Percentiles rank a stretch among this genome's conserved stretches.
Evolutionary conservation across 2,329 filamentous ascomycete species (phyloP).

Genomic region (Zymoseptoria crescenta): DNA sequence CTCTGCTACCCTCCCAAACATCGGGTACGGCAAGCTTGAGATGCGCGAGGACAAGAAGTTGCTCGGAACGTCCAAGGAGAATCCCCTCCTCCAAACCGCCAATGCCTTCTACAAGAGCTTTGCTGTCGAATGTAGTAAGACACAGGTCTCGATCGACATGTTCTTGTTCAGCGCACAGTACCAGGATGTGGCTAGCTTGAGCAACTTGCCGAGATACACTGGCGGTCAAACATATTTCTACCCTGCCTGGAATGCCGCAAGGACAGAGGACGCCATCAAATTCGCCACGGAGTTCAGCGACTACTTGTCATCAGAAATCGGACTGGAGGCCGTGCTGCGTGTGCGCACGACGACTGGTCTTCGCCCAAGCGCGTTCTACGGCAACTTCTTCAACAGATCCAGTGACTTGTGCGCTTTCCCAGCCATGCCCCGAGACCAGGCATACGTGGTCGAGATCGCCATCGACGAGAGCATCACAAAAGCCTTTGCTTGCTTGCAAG

Average conservation of each 20-base stretch:
- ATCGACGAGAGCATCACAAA: slow-evolving; percentile 93
- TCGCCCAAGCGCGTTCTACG: slow-evolving; percentile 96
- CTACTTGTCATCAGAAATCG: slow-evolving; percentile 93
- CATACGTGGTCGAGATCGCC: slow-evolving; percentile 94
- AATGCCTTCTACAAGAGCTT: slow-evolving; percentile 99
- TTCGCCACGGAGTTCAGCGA: slow-evolving; percentile 96
- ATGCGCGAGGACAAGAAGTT: slow-evolving; percentile 96
- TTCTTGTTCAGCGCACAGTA: slow-evolving; percentile 94
- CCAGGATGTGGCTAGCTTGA: slow-evolving; percentile 92
- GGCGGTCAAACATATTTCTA: slow-evolving; percentile 99
- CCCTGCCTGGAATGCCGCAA: slow-evolving; percentile 90
- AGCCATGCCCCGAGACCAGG: slow-evolving; percentile 93
- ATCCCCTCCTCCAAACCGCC: slow-evolving; percentile 74
- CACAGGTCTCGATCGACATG: slow-evolving; percentile 97
- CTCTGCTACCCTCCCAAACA: slow-evolving; percentile 79
- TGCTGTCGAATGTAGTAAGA: slow-evolving; percentile 96
- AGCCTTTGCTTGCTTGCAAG: slow-evolving; percentile 85
- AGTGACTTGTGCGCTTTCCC: slow-evolving; percentile 97
- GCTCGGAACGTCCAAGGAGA: slow-evolving; percentile 89
- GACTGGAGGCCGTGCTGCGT: slow-evolving; percentile 87
- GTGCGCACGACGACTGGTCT: slow-evolving; percentile 91
- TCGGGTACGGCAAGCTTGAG: slow-evolving; percentile 82
- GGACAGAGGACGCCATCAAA: slow-evolving; percentile 92
- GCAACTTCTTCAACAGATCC: slow-evolving; percentile 98
- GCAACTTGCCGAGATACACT: slow-evolving; percentile 90